Evolutionary conservation across 2,329 filamentous ascomycete genomes (phyloP).

Genomic region (Exophiala oligosperma): DNA sequence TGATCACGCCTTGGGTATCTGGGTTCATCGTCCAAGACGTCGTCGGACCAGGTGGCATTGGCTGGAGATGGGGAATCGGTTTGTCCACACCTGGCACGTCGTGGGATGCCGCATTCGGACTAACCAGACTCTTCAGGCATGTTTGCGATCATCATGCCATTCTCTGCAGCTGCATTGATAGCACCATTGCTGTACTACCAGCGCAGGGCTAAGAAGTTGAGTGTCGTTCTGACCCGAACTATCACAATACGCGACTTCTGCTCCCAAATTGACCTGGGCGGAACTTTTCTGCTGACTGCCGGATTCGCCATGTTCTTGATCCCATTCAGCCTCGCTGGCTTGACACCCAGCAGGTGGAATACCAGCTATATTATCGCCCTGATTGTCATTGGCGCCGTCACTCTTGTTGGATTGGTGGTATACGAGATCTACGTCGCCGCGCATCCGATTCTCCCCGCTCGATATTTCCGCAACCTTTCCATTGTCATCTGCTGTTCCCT

Average conservation of each 20-base stretch:
- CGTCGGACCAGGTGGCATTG: slow-evolving; percentile 36
- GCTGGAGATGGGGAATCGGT: slow-evolving; percentile 46
- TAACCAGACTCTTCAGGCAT: slow-evolving; percentile 30
- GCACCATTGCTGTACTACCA: slow-evolving; percentile 41
- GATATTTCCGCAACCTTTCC: slow-evolving; percentile 47
- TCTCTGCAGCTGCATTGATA: slow-evolving; percentile 39
- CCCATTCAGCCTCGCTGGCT: slow-evolving; percentile 48
- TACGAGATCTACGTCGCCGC: slow-evolving; percentile 50
- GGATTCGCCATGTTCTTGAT: slow-evolving; percentile 52
- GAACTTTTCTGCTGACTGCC: slow-evolving; percentile 48
- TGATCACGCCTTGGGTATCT: slow-evolving; percentile 44
- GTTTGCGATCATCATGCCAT: slow-evolving; percentile 45
- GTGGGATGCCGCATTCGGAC: not conserved
- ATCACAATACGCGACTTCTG: slow-evolving; percentile 33
- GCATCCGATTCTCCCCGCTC: slow-evolving; percentile 48
- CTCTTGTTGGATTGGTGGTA: slow-evolving; percentile 46
- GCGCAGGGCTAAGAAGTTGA: slow-evolving; percentile 34
- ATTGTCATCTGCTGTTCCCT: slow-evolving; percentile 45
- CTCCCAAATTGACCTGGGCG: slow-evolving; percentile 40
- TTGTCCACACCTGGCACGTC: not conserved
- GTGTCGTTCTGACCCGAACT: slow-evolving; percentile 31
- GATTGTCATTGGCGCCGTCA: slow-evolving; percentile 44
- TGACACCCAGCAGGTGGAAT: slow-evolving; percentile 43
- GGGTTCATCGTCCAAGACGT: slow-evolving; percentile 45
- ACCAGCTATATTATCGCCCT: slow-evolving; percentile 49